Conservation (phyloP, 306 rosid species). For the Hippophae rhamnoides region DNA sequence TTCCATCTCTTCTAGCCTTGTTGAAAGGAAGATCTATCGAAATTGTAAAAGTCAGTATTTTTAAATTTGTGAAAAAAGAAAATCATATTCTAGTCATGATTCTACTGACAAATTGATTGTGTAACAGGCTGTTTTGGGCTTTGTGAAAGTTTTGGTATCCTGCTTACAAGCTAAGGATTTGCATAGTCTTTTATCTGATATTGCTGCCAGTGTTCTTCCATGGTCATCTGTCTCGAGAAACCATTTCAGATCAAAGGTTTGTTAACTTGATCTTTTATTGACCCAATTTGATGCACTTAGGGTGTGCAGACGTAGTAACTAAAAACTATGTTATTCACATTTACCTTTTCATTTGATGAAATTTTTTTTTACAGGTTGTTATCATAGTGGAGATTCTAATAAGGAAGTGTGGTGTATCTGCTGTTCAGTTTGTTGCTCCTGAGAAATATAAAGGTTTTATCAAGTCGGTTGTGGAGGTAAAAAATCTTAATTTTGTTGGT, state of each 20-base stretch:
- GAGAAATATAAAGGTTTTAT: constrained; percentile 61
- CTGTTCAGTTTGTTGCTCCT: constrained; percentile 52
- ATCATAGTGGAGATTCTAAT: constrained; percentile 63
- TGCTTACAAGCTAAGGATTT: constrained; percentile 48
- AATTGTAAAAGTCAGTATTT: constrained; percentile 60
- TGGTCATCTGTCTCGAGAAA: constrained; percentile 81
- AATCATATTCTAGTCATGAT: background rate
- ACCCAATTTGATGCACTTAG: background rate
- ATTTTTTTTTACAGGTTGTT: constrained; percentile 42
- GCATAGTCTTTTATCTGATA: constrained; percentile 52
- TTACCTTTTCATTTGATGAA: constrained; percentile 2
- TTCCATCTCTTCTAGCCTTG: constrained; percentile 72
- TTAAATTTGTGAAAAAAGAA: constrained; percentile 2
- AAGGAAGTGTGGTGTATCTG: constrained; percentile 77
- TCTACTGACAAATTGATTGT: constrained; percentile 19
- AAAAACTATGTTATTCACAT: background rate
- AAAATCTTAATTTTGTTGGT: background rate
- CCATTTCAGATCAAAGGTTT: constrained; percentile 81
- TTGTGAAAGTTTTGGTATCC: constrained; percentile 83
- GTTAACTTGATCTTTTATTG: constrained; percentile 15
- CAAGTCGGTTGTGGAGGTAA: constrained; percentile 59
- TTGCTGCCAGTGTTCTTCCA: constrained; percentile 48
- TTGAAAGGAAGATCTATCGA: constrained; percentile 68
- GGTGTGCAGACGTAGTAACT: background rate
- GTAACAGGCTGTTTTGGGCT: constrained; percentile 89